Conservation (phyloP, 2,329 filamentous ascomycete species). For the Alternaria ethzedia region DNA sequence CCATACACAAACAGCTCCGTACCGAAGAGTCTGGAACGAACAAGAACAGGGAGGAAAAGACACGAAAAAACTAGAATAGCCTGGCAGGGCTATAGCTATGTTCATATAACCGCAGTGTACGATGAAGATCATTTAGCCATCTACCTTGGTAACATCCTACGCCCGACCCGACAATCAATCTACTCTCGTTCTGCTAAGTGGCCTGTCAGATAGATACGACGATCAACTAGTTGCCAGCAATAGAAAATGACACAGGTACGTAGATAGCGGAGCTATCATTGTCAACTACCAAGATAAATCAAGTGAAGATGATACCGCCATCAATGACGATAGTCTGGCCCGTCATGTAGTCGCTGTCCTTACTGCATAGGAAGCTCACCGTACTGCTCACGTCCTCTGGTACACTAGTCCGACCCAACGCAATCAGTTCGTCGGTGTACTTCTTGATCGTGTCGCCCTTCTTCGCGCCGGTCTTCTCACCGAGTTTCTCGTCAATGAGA, state of each 20-base stretch:
- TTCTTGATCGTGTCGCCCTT: slow-evolving; percentile 64
- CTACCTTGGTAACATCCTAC: not conserved
- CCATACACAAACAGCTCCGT: not conserved
- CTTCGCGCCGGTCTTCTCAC: slow-evolving; percentile 57
- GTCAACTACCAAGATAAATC: too few relatives aligned
- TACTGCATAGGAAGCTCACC: slow-evolving; percentile 66
- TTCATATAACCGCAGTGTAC: not conserved
- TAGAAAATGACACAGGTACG: not conserved
- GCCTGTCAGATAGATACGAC: not conserved
- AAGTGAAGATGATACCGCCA: slow-evolving; percentile 62
- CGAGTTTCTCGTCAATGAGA: slow-evolving; percentile 67
- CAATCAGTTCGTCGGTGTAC: slow-evolving; percentile 61
- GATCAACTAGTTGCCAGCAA: not conserved
- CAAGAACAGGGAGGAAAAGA: not conserved
- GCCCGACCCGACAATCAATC: not conserved
- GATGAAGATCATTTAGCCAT: not conserved
- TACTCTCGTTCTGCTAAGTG: not conserved
- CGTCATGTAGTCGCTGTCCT: slow-evolving; percentile 69
- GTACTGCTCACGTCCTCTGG: slow-evolving; percentile 68
- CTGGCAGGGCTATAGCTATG: too few relatives aligned
- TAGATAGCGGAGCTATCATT: not conserved
- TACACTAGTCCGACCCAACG: slow-evolving; percentile 63
- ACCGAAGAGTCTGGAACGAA: not conserved
- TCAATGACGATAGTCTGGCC: slow-evolving; percentile 70
- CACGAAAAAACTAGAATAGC: not conserved